phyloP scores from a whole-genome alignment of 139 green algal genomes.

The Pseudopediastrum boryanum region DNA sequence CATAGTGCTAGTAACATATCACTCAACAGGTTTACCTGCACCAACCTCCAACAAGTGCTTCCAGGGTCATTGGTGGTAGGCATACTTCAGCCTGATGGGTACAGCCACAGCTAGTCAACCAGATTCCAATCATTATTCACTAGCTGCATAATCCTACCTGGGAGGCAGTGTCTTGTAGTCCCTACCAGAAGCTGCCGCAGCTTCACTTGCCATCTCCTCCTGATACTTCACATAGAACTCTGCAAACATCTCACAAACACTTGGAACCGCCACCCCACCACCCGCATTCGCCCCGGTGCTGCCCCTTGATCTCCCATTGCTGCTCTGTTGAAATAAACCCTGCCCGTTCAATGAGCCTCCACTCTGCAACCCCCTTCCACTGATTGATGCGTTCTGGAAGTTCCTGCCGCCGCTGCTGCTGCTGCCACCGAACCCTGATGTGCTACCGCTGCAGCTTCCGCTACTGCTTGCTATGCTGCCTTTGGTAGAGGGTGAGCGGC shows the following conservation, averaged over 20 bases:
- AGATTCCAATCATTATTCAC: too few relatives aligned
- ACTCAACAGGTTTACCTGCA: too few relatives aligned
- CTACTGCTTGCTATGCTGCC: background rate
- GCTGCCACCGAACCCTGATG: background rate
- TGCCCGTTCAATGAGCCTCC: too few relatives aligned
- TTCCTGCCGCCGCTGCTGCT: background rate
- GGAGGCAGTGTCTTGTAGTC: slow-evolving; percentile 6
- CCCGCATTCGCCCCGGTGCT: too few relatives aligned
- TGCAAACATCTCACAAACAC: slow-evolving; percentile 17
- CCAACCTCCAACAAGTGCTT: too few relatives aligned
- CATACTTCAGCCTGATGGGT: too few relatives aligned
- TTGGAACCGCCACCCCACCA: too few relatives aligned
- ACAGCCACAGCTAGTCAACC: too few relatives aligned
- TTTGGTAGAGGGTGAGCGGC: too few relatives aligned
- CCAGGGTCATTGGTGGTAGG: too few relatives aligned
- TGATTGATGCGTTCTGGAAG: background rate
- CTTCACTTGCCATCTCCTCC: background rate
- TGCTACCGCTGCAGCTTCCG: background rate
- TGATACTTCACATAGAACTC: slow-evolving; percentile 16
- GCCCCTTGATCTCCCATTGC: background rate
- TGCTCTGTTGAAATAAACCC: too few relatives aligned
- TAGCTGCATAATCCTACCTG: slow-evolving; percentile 1
- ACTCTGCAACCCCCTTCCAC: background rate
- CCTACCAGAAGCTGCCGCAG: background rate
- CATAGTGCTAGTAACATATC: too few relatives aligned